Base-by-base conservation (phyloP, 768 basidiomycete genomes). In the Leccinum sublutescens region DNA sequence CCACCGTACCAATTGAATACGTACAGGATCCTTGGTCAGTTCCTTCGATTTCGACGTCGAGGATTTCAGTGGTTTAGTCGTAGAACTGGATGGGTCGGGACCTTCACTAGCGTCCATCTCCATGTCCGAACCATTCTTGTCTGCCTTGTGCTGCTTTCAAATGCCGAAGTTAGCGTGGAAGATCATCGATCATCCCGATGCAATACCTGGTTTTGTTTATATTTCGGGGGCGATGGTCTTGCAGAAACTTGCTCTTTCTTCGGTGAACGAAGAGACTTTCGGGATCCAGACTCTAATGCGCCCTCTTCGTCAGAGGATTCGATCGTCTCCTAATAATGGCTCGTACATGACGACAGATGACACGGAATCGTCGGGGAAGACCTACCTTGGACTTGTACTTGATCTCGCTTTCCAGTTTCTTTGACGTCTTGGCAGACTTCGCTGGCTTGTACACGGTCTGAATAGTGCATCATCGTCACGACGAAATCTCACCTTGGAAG, bases 251-350 rank as follows among this genome's bases (percentile, higher is more conserved):
- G 14, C 29, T 43, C 55, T 49, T 64, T 61, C 55, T 62, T 58
- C 43, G 61, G 54, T 45, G 64, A 62, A 29, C 27, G 50, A 49
- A 21, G 4, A 23, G 56, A 12, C 23, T 56, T 54, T 23, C 33
- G 45, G 6, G n/a, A 19, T 14, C 33, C 51, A 9, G 61, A 55
- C n/a, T 62, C 55, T n/a, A 59, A 9, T 36, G 47, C 52, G 17
- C 19, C 64, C 49, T 72, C 71, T 31, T 71, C 71, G 14, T 63
- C 71, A 1, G 71, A 74, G 23, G 71, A 65, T 36, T 73, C 71
- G 9, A 74, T 62, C 12, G 60, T 52, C 47, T 71, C 65, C 71
- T 73, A 29, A 34, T 40, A 5, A 21, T 9, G 31, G 50, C 12
- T 25, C 47, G 5, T 54, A 31, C 27, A 54, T 29, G 21, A 47